phyloP scores from a whole-genome alignment of 768 basidiomycete genomes.

The Agaricus bisporus region DNA sequence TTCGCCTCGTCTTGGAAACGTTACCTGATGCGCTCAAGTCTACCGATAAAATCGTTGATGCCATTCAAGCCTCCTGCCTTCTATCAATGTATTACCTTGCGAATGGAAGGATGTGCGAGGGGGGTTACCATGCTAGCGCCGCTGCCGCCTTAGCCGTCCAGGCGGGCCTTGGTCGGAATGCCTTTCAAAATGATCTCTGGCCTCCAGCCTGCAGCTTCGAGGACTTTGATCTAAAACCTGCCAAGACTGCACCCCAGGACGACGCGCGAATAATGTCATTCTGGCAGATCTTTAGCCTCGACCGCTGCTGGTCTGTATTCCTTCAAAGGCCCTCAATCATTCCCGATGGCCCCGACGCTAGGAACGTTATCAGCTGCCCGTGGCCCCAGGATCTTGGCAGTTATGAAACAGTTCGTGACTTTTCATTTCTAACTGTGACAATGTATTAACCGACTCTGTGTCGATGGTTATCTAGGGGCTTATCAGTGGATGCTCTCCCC shows the following conservation, averaged over 20 bases:
- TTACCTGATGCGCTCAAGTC: conserved; percentile 59
- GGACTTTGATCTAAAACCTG: conserved; percentile 46
- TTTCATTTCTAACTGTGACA: conserved; percentile 4
- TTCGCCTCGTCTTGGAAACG: conserved; percentile 54
- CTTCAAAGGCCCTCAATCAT: conserved; percentile 63
- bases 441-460: conserved; percentile 4
- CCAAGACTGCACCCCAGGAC: conserved; percentile 53
- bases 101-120: conserved; percentile 73
- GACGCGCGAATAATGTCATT: conserved; percentile 72
- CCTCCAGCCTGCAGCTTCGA: conserved; percentile 27
- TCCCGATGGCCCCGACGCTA: conserved; percentile 53
- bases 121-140: conserved; percentile 69
- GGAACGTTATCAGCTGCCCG: conserved; percentile 59
- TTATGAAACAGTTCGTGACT: conserved; percentile 55
- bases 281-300: conserved; percentile 80
- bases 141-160: conserved; percentile 72
- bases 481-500: conserved; percentile 40
- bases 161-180: conserved; percentile 54
- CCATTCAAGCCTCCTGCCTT: conserved; percentile 72
- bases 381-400: conserved; percentile 74
- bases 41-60: conserved; percentile 52
- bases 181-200: conserved; percentile 27
- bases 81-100: conserved; percentile 72
- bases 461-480: conserved; percentile 41
- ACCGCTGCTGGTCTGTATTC: conserved; percentile 76